phyloP scores from a whole-genome alignment of 2,329 filamentous ascomycete species.

The Pestalotiopsis sp. region DNA sequence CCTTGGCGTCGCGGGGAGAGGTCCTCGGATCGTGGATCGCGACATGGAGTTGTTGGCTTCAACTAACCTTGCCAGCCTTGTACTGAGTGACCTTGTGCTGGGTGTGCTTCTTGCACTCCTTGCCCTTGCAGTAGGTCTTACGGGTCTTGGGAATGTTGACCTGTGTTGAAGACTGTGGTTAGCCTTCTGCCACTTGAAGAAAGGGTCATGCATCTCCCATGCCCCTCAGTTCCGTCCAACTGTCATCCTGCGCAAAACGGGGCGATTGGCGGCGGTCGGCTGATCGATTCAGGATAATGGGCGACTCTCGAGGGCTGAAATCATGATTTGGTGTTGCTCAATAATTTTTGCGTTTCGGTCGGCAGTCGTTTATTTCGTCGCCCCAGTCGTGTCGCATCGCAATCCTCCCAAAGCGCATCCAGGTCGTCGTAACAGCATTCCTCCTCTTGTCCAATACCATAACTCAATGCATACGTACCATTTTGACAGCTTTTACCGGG shows the following conservation, averaged over 20 bases:
- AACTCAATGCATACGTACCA: constrained; percentile 34
- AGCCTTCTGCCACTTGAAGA: constrained; percentile 20
- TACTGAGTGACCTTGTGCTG: constrained; percentile 95
- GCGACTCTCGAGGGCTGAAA: neutral
- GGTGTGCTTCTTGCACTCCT: constrained; percentile 89
- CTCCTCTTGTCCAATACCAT: neutral
- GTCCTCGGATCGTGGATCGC: neutral
- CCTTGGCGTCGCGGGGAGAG: neutral
- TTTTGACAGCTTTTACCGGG: constrained; percentile 50
- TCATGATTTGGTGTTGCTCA: neutral
- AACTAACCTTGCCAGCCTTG: constrained; percentile 86
- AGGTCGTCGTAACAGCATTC: neutral
- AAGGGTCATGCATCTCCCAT: neutral
- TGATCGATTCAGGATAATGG: neutral
- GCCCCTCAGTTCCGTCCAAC: neutral
- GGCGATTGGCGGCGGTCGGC: neutral
- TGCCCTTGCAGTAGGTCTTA: constrained; percentile 97
- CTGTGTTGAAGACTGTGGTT: constrained; percentile 48
- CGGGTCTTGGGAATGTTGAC: constrained; percentile 99
- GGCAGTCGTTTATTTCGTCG: constrained; percentile 2
- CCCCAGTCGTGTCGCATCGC: neutral
- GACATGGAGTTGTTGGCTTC: neutral
- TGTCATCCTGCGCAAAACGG: neutral
- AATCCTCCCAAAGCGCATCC: neutral
- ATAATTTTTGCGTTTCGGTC: neutral